Conservation (phyloP, 2,329 filamentous ascomycete species). For the Neodidymelliopsis sp. region DNA sequence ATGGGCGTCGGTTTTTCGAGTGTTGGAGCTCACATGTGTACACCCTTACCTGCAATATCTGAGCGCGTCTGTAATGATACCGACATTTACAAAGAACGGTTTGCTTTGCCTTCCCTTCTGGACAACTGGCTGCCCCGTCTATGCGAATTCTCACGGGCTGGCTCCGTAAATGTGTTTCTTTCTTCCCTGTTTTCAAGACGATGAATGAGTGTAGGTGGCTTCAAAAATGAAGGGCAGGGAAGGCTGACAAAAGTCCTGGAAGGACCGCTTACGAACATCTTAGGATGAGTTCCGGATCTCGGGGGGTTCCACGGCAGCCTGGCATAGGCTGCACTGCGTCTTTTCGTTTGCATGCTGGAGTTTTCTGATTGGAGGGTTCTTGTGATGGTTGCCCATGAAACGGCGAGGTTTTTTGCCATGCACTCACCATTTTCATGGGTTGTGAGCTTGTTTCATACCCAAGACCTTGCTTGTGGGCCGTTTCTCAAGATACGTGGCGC, state of each 20-base stretch:
- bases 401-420: conserved; percentile 17
- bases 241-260: conserved; percentile 44
- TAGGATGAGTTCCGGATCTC: conserved; percentile 35
- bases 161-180: conserved; percentile 45
- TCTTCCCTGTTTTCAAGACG: conserved; percentile 38
- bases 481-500: conserved; percentile 5
- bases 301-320: conserved; percentile 30
- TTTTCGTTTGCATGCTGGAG: conserved; percentile 47
- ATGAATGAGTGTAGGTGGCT: conserved; percentile 38
- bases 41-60: conserved; percentile 46
- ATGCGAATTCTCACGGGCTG: conserved; percentile 37
- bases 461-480: conserved; percentile 10
- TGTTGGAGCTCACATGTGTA: conserved; percentile 45
- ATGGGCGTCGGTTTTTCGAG: conserved; percentile 45
- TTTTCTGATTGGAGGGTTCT: conserved; percentile 40
- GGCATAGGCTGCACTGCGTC: conserved; percentile 39
- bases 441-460: conserved; percentile 9
- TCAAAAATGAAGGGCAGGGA: conserved; percentile 36
- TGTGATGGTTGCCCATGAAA: conserved; percentile 32
- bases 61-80: conserved; percentile 51
- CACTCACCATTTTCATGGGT: conserved; percentile 6
- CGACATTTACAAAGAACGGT: conserved; percentile 48
- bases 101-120: conserved; percentile 44
- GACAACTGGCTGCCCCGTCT: conserved; percentile 37
- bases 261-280: conserved; percentile 35